Percentiles rank a stretch among this genome's conserved stretches.
phyloP scores from a whole-genome alignment of 2,329 filamentous ascomycete species.

The Trichoderma semiorbis region DNA sequence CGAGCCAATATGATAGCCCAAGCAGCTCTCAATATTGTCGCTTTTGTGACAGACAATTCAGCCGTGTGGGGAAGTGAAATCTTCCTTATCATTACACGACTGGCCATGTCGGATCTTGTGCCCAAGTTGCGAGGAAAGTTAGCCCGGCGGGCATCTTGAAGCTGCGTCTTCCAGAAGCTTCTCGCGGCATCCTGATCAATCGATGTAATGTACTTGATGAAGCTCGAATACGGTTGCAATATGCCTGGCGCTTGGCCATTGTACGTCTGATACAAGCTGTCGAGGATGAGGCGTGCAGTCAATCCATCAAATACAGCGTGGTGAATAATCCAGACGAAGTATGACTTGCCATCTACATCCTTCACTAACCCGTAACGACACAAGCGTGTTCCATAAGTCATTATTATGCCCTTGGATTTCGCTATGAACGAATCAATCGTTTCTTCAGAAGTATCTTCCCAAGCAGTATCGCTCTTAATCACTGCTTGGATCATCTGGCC shows the following conservation, averaged over 20 bases:
- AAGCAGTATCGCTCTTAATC: background rate
- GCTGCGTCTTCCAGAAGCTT: conserved; percentile 20
- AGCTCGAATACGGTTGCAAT: background rate
- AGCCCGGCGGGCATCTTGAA: conserved; percentile 10
- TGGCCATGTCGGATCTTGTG: background rate
- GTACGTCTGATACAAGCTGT: background rate
- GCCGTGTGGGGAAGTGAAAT: conserved; percentile 16
- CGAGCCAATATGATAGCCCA: conserved; percentile 11
- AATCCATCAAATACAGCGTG: conserved; percentile 13
- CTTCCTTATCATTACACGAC: background rate
- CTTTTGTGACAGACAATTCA: conserved; percentile 1
- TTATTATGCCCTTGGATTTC: background rate
- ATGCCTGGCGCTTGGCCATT: background rate
- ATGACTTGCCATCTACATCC: background rate
- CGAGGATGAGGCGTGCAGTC: background rate
- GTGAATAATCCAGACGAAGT: conserved; percentile 7
- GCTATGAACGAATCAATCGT: background rate
- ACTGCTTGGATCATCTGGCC: background rate
- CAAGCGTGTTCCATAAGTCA: background rate
- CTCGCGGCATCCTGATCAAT: background rate
- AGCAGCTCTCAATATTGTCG: conserved; percentile 9
- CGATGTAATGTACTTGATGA: conserved; percentile 3
- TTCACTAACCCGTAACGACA: conserved; percentile 3
- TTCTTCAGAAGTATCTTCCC: background rate
- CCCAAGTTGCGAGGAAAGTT: background rate